Conservation (phyloP, 345 rosid genomes). For the Dimocarpus longan region DNA sequence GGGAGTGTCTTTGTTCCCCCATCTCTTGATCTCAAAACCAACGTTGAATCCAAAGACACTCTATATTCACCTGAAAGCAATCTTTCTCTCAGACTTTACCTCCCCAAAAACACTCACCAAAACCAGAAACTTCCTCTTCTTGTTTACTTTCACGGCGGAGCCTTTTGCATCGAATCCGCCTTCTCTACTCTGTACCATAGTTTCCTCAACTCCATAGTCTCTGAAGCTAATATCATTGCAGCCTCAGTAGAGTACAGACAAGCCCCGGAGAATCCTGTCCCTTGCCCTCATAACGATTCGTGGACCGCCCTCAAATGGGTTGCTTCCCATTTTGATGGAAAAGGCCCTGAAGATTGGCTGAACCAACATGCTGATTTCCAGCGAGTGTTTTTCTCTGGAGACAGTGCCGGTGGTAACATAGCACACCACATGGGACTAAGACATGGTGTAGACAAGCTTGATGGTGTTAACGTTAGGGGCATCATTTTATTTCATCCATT, state of each 20-base stretch:
- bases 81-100: slow-evolving; percentile 39
- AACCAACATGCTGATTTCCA: slow-evolving; percentile 26
- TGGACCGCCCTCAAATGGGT: slow-evolving; percentile 47
- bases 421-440: slow-evolving; percentile 37
- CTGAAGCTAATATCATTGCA: slow-evolving; percentile 25
- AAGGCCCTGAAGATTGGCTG: slow-evolving; percentile 44
- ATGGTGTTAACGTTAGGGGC: slow-evolving; percentile 23
- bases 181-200: slow-evolving; percentile 34
- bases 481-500: slow-evolving; percentile 21
- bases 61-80: slow-evolving; percentile 18
- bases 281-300: slow-evolving; percentile 34
- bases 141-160: slow-evolving; percentile 46
- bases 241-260: slow-evolving; percentile 36
- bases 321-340: slow-evolving; percentile 24
- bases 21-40: slow-evolving; percentile 42
- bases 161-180: slow-evolving; percentile 26
- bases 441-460: slow-evolving; percentile 15
- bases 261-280: slow-evolving; percentile 45
- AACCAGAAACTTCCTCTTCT: slow-evolving; percentile 42
- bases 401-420: slow-evolving; percentile 46
- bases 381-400: slow-evolving; percentile 40
- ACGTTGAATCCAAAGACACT: slow-evolving; percentile 52
- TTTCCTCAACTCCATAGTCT: slow-evolving; percentile 31
- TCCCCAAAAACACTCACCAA: slow-evolving; percentile 27
- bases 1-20: slow-evolving; percentile 38